Percentiles rank a stretch among this genome's conserved stretches.
These are phyloP conservation scores for Aspergillus felis DNA, from an alignment of 2,329 filamentous ascomycete genomes.

Conservation along the genomic window DNA sequence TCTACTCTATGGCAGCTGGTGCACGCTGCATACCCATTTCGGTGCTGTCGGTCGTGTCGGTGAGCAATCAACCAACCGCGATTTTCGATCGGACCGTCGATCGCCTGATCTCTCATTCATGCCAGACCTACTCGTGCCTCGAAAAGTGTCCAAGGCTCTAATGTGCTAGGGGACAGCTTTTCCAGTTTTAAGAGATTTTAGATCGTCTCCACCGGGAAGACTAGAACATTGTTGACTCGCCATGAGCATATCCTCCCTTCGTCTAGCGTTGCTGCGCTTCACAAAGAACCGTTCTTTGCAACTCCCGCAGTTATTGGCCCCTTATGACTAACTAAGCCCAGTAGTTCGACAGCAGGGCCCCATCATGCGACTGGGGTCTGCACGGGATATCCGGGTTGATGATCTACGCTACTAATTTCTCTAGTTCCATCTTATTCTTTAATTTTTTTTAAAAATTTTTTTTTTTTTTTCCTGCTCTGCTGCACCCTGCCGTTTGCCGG, in stretches of 20 bases:
- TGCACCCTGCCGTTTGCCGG: constrained; percentile 31
- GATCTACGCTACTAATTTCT: constrained; percentile 32
- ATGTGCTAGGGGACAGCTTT: constrained; percentile 5
- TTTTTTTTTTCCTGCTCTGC: constrained; percentile 10
- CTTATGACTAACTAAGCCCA: constrained; percentile 23
- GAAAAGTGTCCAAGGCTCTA: constrained; percentile 12
- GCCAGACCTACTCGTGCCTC: constrained; percentile 23
- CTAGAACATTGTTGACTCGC: constrained; percentile 5
- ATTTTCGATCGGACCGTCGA: constrained; percentile 24
- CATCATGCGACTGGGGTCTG: constrained; percentile 33
- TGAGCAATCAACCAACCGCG: constrained; percentile 21
- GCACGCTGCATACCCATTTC: constrained; percentile 13
- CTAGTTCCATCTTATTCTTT: constrained; percentile 33
- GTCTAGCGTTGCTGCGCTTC: constrained; percentile 10
- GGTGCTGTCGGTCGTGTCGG: constrained; percentile 22
- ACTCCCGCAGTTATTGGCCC: constrained; percentile 18
- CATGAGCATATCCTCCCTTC: constrained; percentile 10
- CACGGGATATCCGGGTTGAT: constrained; percentile 28
- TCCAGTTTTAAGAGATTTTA: constrained; percentile 8
- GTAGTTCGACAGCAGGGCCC: constrained; percentile 21
- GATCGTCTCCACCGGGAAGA: constrained; percentile 13
- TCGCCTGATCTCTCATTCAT: constrained; percentile 26
- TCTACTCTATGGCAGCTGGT: neutral
- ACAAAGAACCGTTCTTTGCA: constrained; percentile 11
- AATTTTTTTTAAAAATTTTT: neutral